Evolutionary conservation across 106 monocot species (phyloP).

Genomic region (Allium sativum): DNA sequence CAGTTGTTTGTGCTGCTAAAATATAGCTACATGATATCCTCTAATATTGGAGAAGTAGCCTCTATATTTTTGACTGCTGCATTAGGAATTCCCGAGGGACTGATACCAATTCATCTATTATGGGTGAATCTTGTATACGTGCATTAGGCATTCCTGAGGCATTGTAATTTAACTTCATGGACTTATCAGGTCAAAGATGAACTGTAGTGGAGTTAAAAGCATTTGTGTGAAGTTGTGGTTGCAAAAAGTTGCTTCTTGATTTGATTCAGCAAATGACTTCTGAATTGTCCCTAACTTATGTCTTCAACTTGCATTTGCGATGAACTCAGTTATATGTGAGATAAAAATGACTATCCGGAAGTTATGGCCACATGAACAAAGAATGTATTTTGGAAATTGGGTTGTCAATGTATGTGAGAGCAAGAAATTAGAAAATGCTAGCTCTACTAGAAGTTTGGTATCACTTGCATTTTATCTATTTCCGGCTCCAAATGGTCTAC

Average conservation of each 20-base stretch:
- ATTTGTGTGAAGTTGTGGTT: too few relatives aligned
- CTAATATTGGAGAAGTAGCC: slow-evolving; percentile 66
- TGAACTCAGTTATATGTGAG: slow-evolving; percentile 49
- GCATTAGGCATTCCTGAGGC: too few relatives aligned
- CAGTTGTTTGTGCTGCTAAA: too few relatives aligned
- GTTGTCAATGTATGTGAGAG: slow-evolving; percentile 30
- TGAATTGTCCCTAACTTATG: too few relatives aligned
- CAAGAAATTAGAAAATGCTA: slow-evolving; percentile 31
- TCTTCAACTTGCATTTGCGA: too few relatives aligned
- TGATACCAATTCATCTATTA: slow-evolving; percentile 60
- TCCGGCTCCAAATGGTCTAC: slow-evolving; percentile 49
- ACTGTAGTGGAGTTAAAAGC: too few relatives aligned
- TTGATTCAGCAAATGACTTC: too few relatives aligned
- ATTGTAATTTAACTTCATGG: too few relatives aligned
- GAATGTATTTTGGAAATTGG: slow-evolving; percentile 47
- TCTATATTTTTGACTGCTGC: slow-evolving; percentile 63
- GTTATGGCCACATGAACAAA: slow-evolving; percentile 19
- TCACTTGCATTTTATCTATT: slow-evolving; percentile 32
- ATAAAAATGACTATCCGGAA: slow-evolving; percentile 39
- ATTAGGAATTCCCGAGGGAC: slow-evolving; percentile 58
- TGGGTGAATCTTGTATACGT: slow-evolving; percentile 73
- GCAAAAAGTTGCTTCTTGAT: too few relatives aligned
- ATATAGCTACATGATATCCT: slow-evolving; percentile 73
- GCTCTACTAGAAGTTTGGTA: slow-evolving; percentile 28
- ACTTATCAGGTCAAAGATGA: too few relatives aligned